Evolutionary conservation across 495 filamentous ascomycete species (phyloP).

Genomic region (Achaetomiella virescens): DNA sequence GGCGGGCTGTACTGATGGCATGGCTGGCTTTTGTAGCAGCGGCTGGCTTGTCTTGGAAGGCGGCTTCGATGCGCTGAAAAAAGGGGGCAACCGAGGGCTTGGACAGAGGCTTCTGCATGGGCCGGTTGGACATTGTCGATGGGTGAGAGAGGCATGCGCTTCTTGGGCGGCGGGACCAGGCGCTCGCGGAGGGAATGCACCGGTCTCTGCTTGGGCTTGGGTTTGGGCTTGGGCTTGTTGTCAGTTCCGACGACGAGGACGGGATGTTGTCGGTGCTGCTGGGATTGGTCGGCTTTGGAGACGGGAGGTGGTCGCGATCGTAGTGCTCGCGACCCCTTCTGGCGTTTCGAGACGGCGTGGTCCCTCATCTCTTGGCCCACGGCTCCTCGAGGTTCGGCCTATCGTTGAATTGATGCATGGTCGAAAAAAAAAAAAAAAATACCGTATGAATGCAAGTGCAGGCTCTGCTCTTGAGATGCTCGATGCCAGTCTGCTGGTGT

Average conservation of each 20-base stretch:
- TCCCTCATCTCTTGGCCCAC: constrained; percentile 1
- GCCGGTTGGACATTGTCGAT: neutral
- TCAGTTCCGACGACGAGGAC: neutral
- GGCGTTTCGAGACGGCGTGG: neutral
- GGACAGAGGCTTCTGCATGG: neutral
- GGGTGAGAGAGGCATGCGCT: neutral
- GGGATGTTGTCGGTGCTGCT: constrained; percentile 14
- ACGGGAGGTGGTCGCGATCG: neutral
- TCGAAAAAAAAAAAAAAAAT: neutral
- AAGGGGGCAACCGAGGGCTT: constrained; percentile 13
- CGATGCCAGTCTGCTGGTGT: neutral
- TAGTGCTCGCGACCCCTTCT: neutral
- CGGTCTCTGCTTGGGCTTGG: neutral
- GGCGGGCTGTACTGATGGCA: neutral
- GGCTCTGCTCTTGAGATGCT: neutral
- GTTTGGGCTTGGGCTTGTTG: neutral
- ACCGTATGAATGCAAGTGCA: neutral
- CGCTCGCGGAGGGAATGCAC: constrained; percentile 10
- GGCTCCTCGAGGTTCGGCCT: neutral
- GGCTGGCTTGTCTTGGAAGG: constrained; percentile 2
- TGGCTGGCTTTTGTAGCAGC: neutral
- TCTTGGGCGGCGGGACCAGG: constrained; percentile 2
- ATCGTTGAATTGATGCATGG: neutral
- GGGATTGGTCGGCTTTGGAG: constrained; percentile 3
- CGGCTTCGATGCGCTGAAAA: constrained; percentile 14